Evolutionary conservation across 1,284 basidiomycete genomes (phyloP).

Genomic region (Anthracocystis setariae): DNA sequence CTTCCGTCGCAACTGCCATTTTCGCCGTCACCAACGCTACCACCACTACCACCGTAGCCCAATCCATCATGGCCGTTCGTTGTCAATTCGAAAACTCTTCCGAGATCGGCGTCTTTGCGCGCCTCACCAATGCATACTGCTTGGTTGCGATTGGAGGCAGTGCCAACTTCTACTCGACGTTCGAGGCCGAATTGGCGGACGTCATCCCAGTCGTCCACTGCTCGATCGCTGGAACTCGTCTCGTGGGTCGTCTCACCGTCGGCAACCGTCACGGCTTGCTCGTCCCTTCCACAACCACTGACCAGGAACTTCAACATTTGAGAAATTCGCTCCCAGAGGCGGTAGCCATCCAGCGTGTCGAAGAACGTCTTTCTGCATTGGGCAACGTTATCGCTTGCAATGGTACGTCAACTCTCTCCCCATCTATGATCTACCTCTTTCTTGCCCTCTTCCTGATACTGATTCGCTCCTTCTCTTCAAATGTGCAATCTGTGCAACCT

Average conservation of each 20-base stretch:
- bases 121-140: slow-evolving; percentile 85
- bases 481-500: no score
- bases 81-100: slow-evolving; percentile 90
- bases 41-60: slow-evolving; percentile 2
- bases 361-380: slow-evolving; percentile 93
- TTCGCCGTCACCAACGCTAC: slow-evolving; percentile 7
- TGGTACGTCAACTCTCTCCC: slow-evolving; percentile 71
- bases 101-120: slow-evolving; percentile 81
- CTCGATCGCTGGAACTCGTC: slow-evolving; percentile 92
- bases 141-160: slow-evolving; percentile 85
- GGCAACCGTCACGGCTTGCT: slow-evolving; percentile 90
- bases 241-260: slow-evolving; percentile 91
- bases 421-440: no score
- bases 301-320: slow-evolving; percentile 97
- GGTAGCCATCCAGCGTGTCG: slow-evolving; percentile 92
- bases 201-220: slow-evolving; percentile 97
- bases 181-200: slow-evolving; percentile 92
- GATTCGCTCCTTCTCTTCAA: no score
- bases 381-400: slow-evolving; percentile 99
- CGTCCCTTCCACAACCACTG: slow-evolving; percentile 93
- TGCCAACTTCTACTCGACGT: slow-evolving; percentile 97
- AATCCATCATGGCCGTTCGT: slow-evolving; percentile 54
- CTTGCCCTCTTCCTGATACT: not conserved
- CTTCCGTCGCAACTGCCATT: not conserved
- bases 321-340: slow-evolving; percentile 93